These are phyloP conservation scores for Orbilia blumenaviensis DNA, from an alignment of 2,329 filamentous ascomycete species.

Conservation along the genomic window DNA sequence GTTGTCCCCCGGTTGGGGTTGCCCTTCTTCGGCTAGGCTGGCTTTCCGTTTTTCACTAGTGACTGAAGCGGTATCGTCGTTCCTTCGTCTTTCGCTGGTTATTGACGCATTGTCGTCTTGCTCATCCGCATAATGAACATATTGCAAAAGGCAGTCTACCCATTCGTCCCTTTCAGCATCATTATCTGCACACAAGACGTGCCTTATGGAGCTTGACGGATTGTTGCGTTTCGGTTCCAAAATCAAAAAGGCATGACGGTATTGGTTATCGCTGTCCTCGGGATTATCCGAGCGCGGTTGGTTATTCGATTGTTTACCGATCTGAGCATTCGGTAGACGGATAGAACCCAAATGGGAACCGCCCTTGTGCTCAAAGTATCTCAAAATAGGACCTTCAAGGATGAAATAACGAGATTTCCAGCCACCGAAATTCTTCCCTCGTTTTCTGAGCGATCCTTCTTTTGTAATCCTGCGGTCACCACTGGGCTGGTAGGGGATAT, in stretches of 20 bases:
- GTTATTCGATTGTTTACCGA: constrained; percentile 80
- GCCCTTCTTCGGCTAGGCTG: constrained; percentile 59
- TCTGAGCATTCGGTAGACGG: constrained; percentile 88
- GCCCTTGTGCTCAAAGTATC: constrained; percentile 90
- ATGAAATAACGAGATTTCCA: constrained; percentile 86
- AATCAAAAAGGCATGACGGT: constrained; percentile 93
- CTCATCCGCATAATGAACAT: constrained; percentile 79
- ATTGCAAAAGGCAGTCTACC: constrained; percentile 88
- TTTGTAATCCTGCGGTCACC: constrained; percentile 61
- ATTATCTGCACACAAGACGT: constrained; percentile 94
- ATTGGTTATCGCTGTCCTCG: constrained; percentile 90
- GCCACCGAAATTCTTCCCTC: constrained; percentile 97
- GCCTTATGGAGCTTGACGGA: constrained; percentile 83
- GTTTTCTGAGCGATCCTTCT: constrained; percentile 89
- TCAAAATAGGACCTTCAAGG: constrained; percentile 75
- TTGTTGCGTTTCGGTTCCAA: constrained; percentile 97
- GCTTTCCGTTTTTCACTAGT: constrained; percentile 64
- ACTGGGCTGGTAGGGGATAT: constrained; percentile 59
- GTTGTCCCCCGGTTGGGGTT: constrained; percentile 59
- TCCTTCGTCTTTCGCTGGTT: constrained; percentile 52
- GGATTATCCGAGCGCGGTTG: constrained; percentile 64
- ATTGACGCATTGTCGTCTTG: constrained; percentile 64
- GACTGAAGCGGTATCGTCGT: constrained; percentile 61
- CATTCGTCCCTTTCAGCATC: constrained; percentile 91
- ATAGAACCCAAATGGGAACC: constrained; percentile 92